Conservation (phyloP, 2,329 filamentous ascomycete genomes). For the Nigrospora sphaerica region DNA sequence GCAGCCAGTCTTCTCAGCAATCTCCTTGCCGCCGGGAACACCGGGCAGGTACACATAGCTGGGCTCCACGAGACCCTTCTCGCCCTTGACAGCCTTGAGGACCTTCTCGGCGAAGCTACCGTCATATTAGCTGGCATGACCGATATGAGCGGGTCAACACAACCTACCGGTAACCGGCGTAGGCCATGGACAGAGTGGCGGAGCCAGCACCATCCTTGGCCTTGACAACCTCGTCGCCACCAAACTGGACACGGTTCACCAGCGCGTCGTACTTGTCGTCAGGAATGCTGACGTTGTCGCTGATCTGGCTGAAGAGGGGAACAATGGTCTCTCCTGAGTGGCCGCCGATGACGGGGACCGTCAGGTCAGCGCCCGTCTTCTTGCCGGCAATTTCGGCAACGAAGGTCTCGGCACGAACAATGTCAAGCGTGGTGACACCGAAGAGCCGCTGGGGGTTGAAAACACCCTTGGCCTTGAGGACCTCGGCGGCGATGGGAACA, state of each 20-base stretch:
- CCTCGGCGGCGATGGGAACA: constrained; percentile 93
- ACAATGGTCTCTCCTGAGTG: constrained; percentile 99
- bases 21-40: constrained; percentile 77
- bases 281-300: constrained; percentile 65
- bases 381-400: constrained; percentile 78
- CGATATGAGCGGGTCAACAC: background rate
- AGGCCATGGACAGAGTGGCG: constrained; percentile 90
- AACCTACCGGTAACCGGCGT: constrained; percentile 80
- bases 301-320: constrained; percentile 88
- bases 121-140: constrained; percentile 7
- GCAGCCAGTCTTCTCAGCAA: constrained; percentile 73
- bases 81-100: constrained; percentile 78
- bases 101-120: constrained; percentile 86
- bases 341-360: constrained; percentile 87
- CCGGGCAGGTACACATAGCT: constrained; percentile 94
- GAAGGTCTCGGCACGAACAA: constrained; percentile 96
- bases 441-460: constrained; percentile 96
- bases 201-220: constrained; percentile 89
- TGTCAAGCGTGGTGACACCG: constrained; percentile 96
- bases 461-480: constrained; percentile 85
- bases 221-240: constrained; percentile 94
- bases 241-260: constrained; percentile 93
- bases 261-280: constrained; percentile 85
- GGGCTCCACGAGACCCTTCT: constrained; percentile 89
- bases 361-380: constrained; percentile 74